Evolutionary conservation across 441 rosid species (phyloP), one percentile per base, ranked within the genome.

Genomic region (Erodium texanum): DNA sequence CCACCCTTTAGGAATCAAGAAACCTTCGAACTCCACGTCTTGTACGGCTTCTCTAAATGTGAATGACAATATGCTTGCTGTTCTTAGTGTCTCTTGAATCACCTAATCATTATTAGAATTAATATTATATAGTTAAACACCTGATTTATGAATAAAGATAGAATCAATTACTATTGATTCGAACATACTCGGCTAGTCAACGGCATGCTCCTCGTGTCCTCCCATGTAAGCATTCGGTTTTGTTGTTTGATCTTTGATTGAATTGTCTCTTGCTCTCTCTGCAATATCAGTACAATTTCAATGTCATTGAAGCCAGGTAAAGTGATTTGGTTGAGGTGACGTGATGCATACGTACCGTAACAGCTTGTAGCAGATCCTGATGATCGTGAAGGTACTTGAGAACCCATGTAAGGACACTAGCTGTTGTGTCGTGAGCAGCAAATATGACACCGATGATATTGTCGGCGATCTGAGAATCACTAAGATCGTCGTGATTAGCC

Each of bases 371-470:
- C 62, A 87, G 50, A 54, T 80, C 76, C 5, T 66, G 58, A 66
- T 90, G 79, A 43, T 93, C 98, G 70, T 84, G 91, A 75, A 93
- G 76, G 78, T 89, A 86, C 80, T 93, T 93, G 69, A 93, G 78
- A 64, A 85, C 76, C 98, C 97, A 93, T 7, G 98, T 93, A 7
- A 89, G 75, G 34, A 79, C 92, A 71, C 93, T 87, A 10, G 97
- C 97, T 20, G 98, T 93, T 1, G 98, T 93, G 66, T 93, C 98
- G 16, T 86, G 94, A 65, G 97, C 98, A 43, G 98, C 98, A 19
- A 93, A 93, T 14, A 90, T 89, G 3, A 93, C 93, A 16, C 98
- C 98, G 34, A 93, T 90, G 68, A 93, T 83, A 67, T 93, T 93
- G 67, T 93, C 98, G 3, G 94, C 91, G 50, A 93, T 89, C 45